Conservation (phyloP, 164 flowering plant species). For the Annona cherimola region DNA sequence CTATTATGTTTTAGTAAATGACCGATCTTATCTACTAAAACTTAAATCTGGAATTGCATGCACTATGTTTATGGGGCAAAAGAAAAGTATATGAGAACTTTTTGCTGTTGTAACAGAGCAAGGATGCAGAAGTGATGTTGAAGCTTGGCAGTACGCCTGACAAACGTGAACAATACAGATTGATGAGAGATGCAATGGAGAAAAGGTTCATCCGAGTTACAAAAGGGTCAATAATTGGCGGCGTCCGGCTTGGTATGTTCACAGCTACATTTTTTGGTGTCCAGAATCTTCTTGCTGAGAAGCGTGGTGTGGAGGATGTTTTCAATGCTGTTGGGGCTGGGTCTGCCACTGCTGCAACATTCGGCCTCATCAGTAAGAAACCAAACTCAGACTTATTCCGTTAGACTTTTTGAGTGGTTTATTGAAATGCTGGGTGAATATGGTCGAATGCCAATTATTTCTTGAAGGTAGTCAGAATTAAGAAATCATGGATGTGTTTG, state of each 20-base stretch:
- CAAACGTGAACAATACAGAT: conserved; percentile 87
- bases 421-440: background rate
- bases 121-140: conserved; percentile 94
- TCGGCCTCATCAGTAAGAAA: conserved; percentile 75
- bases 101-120: conserved; percentile 52
- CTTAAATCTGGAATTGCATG: background rate
- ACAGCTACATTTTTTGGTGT: conserved; percentile 77
- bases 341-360: conserved; percentile 87
- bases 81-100: background rate
- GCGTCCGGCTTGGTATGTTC: conserved; percentile 94
- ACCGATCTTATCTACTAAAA: background rate
- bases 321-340: conserved; percentile 86
- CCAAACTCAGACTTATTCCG: conserved; percentile 1
- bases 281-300: conserved; percentile 83
- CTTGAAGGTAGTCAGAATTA: no score
- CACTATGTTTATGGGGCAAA: background rate
- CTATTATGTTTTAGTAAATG: no score
- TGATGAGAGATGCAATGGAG: conserved; percentile 99
- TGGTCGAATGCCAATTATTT: no score
- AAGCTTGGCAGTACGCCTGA: conserved; percentile 94
- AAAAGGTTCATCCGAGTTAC: conserved; percentile 84
- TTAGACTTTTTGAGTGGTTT: background rate
- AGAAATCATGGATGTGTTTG: no score
- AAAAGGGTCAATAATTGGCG: conserved; percentile 91
- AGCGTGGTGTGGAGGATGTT: conserved; percentile 87